Base-by-base conservation (phyloP, 2,329 filamentous ascomycete genomes). In the Cladosporium sp. region DNA sequence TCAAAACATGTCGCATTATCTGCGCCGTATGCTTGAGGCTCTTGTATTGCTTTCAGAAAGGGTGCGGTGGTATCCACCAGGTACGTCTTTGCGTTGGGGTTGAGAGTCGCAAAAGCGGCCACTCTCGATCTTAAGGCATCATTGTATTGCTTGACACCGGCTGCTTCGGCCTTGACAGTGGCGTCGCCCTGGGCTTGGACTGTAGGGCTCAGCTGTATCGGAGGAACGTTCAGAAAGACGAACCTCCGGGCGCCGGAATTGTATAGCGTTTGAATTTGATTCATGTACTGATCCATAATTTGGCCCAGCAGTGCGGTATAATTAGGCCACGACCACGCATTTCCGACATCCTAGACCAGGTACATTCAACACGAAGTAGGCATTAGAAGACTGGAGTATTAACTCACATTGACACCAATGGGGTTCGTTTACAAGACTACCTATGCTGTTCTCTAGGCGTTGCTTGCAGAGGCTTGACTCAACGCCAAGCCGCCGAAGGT, bases 191-290 rank as follows among this genome's bases (percentile, higher is more conserved):
- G 70, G 1, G 61, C 67, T 7, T 73, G 58, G 0, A 72, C 76
- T 45, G 77, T 56, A 0, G 80, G 80, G 32, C 74, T 74, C 8
- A 77, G 71, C 50, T 85, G 73, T 3, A 84, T 63, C 0, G 75
- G 68, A 15, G 71, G 71, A 1, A 76, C 71, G 18, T 67, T 72
- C 27, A 77, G 54, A 60, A 78, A 76, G 27, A 78, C 57, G 54
- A 78, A 78, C 58, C 76, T 76, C 15, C 75, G 62, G 2, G 73
- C 75, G 11, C 75, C 75, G 4, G 68, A 65, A 2, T 60, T 60
- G 60, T 77, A 77, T 4, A 77, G 59, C 53, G 67, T 54, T 4
- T 70, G 65, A 3, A 73, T 60, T 1, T 72, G 63, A 1, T 54
- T 52, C 6, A 58, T 57, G 51, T 73, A 75, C 3, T 65, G 63